Evolutionary conservation across 306 rosid genomes (phyloP), one percentile per base, ranked within the genome.

Genomic region (Gynostemma pentaphyllum): DNA sequence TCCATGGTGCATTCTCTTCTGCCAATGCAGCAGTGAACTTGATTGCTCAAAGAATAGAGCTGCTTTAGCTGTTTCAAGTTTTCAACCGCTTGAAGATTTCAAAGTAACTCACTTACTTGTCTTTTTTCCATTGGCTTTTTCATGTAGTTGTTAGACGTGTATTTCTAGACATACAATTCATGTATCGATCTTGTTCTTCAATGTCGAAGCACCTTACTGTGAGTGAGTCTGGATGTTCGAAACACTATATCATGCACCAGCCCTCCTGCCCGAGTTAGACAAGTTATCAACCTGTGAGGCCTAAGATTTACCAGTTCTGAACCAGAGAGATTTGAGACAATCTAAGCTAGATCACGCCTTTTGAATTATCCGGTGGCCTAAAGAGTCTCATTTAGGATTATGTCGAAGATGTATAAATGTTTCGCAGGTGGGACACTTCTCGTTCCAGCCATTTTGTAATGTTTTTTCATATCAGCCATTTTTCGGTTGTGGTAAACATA

Each of bases 1-100:
- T 92, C 71, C 96, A 92, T 21, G 99, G 99, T 1, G 88, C 96
- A 2, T 92, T 86, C 81, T 82, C 99, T 5, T 78, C 99, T 9
- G 99, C 99, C 53, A 92, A 92, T 74, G 96, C 99, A 9, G 96
- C 99, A 14, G 75, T 92, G 57, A 83, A 55, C 81, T 82, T 92
- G 66, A 88, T 92, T 68, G 79, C 75, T 7, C 85, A 82, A 68
- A 76, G 95, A 61, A 81, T 82, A 60, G 84, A 80, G 71, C 75
- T 36, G 16, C 34, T 45, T 56, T 56, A 37, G 26, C 47, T 22
- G 65, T 37, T 15, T 12, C 32, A 26, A 73, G 48, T 61, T 37
- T 15, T 12, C 32, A 26, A 73, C 52, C 64, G 64, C 54, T 68
- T 54, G 50, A 37, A 19, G 18, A 2, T 59, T 37, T 59, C 14